Percentiles rank a stretch among this genome's conserved stretches.
Conservation (phyloP, 495 filamentous ascomycete genomes). For the Elasticomyces elasticus region DNA sequence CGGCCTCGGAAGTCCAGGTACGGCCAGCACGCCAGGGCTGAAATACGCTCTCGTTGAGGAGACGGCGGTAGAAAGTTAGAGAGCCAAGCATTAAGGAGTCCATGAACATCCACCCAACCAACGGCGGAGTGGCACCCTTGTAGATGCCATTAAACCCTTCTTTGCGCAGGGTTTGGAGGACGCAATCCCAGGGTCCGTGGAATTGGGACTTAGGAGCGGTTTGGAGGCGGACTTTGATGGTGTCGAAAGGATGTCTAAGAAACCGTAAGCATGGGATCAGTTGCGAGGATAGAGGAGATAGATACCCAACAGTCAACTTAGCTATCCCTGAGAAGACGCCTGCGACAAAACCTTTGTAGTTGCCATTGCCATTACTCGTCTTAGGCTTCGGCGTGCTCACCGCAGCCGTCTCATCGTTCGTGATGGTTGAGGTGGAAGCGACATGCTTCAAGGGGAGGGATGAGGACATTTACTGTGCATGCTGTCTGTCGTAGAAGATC, state of each 20-base stretch:
- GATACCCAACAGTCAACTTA: constrained; percentile 66
- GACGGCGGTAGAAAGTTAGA: constrained; percentile 73
- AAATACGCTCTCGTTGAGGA: constrained; percentile 73
- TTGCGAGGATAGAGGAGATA: background rate
- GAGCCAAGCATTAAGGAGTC: constrained; percentile 91
- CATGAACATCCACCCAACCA: constrained; percentile 98
- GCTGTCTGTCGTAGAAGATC: no score
- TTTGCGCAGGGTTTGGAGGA: constrained; percentile 66
- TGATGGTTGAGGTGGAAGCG: background rate
- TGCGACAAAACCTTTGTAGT: constrained; percentile 89
- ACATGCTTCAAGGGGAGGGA: constrained; percentile 15
- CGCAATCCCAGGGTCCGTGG: constrained; percentile 75
- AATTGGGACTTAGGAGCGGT: constrained; percentile 72
- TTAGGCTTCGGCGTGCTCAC: constrained; percentile 1
- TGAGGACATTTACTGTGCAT: constrained; percentile 5
- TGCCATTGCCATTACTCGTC: constrained; percentile 21
- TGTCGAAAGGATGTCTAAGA: constrained; percentile 71
- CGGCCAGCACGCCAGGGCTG: constrained; percentile 28
- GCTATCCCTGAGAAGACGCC: constrained; percentile 88
- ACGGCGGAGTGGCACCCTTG: constrained; percentile 81
- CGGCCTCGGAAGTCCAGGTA: constrained; percentile 13
- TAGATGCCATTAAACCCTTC: constrained; percentile 74
- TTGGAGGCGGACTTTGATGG: constrained; percentile 90
- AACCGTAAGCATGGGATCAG: background rate
- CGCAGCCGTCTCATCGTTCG: background rate